A percentile compares a stretch with the other conserved stretches of the same genome.
Conservation (phyloP, 1,284 basidiomycete species). For the Puccinia brachypodii region DNA sequence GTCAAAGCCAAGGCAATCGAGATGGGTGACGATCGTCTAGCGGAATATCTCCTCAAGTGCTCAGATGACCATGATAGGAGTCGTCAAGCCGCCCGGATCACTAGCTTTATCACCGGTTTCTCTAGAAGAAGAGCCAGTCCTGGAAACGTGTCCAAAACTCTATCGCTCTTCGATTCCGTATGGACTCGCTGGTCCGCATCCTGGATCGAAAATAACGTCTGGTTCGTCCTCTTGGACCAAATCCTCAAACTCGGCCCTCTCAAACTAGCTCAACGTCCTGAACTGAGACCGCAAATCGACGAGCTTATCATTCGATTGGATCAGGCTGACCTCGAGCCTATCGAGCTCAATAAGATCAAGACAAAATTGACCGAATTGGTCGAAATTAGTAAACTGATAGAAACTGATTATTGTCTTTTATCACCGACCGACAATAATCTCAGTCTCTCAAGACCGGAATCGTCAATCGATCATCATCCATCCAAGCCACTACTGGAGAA, state of each 20-base stretch:
- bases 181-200: conserved; percentile 24
- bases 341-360: background rate
- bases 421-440: background rate
- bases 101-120: conserved; percentile 20
- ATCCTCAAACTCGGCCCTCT: conserved; percentile 15
- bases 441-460: background rate
- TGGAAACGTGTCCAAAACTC: conserved; percentile 21
- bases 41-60: conserved; percentile 29
- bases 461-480: background rate
- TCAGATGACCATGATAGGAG: background rate
- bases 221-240: background rate
- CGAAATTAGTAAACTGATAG: conserved; percentile 5
- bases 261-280: conserved; percentile 16
- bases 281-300: conserved; percentile 12
- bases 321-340: background rate
- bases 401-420: background rate
- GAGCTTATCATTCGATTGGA: background rate
- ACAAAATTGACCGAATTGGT: conserved; percentile 1
- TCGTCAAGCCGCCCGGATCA: background rate
- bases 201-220: background rate
- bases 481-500: background rate
- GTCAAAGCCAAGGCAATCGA: conserved; percentile 37
- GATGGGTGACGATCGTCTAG: conserved; percentile 34
- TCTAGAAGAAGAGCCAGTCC: conserved; percentile 1
- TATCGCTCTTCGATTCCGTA: conserved; percentile 28